Evolutionary conservation across 176 grass and related monocot species (phyloP), one percentile per base, ranked within the genome.

Genomic region (Cymbopogon citratus): DNA sequence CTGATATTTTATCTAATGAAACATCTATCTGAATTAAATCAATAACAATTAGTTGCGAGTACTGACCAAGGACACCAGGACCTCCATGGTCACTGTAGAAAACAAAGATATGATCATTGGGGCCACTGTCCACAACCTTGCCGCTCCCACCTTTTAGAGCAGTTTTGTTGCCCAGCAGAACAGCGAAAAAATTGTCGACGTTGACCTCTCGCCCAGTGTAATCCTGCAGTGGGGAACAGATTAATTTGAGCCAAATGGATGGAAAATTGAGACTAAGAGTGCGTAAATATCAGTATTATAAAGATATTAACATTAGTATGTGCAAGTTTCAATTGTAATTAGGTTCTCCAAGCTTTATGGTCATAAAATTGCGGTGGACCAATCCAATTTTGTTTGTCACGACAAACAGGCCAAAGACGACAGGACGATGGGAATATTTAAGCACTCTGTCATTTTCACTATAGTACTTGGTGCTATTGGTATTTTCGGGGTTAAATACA

Each of bases 21-120:
- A 33, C 31, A 33, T 33, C 31, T 33, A 33, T 33, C 31, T 33
- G 31, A 33, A 33, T 33, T 33, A 33, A 33, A 31, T 21, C 35
- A 45, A 74, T 59, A 74, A 74, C 15, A 5, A 12, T 34, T 79
- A 81, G 74, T 78, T 83, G 34, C 34, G 36, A 83, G 62, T 85
- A 88, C 96, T 70, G 63, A 99, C 96, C 96, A 73, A 99, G 91
- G 68, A 99, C 91, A 28, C 96, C 92, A 31, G 96, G 90, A 60
- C 92, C 96, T 15, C 96, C 96, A 66, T 99, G 96, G 74, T 99
- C 96, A 83, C 90, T 91, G 83, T 91, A 99, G 74, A 88, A 99
- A 52, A 99, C 79, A 70, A 99, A 99, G 76, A 99, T 99, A 82
- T 93, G 96, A 86, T 99, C 96, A 81, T 95, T 87, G 51, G 92